Conservation (phyloP, 306 rosid genomes). For the Casuarina cunninghamiana region DNA sequence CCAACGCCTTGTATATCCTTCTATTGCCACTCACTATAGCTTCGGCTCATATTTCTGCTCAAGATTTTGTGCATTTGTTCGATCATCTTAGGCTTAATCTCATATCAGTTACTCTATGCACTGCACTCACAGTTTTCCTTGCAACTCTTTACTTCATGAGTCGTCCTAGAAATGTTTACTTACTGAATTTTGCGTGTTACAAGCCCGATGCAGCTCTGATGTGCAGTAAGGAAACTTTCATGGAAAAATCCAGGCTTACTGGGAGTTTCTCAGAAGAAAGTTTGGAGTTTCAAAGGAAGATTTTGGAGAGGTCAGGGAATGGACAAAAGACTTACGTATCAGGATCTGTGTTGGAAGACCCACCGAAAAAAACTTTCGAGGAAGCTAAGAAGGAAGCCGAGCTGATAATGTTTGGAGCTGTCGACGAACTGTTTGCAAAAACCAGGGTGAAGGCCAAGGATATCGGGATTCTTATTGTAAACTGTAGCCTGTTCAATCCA, state of each 20-base stretch:
- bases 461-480: conserved; percentile 10
- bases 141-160: neutral
- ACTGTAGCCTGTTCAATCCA: neutral
- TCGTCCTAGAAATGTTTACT: neutral
- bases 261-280: conserved; percentile 1
- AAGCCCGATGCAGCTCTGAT: neutral
- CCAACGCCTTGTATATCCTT: neutral
- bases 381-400: neutral
- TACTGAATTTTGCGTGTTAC: neutral
- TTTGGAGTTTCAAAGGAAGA: neutral
- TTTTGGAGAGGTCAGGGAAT: neutral
- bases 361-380: neutral
- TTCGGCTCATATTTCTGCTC: neutral
- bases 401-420: conserved; percentile 10
- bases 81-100: neutral
- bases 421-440: neutral
- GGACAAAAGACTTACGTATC: neutral
- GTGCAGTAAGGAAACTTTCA: conserved; percentile 8
- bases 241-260: neutral
- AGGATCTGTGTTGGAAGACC: neutral
- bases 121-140: neutral
- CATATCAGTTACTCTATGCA: neutral
- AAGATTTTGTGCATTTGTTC: neutral
- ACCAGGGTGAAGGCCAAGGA: neutral
- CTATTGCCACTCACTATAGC: conserved; percentile 6